A percentile compares a stretch with the other conserved stretches of the same genome.
These are phyloP conservation scores for Powellomyces hirtus DNA, from an alignment of 192 early-diverging fungal genomes.

Conservation along the genomic window DNA sequence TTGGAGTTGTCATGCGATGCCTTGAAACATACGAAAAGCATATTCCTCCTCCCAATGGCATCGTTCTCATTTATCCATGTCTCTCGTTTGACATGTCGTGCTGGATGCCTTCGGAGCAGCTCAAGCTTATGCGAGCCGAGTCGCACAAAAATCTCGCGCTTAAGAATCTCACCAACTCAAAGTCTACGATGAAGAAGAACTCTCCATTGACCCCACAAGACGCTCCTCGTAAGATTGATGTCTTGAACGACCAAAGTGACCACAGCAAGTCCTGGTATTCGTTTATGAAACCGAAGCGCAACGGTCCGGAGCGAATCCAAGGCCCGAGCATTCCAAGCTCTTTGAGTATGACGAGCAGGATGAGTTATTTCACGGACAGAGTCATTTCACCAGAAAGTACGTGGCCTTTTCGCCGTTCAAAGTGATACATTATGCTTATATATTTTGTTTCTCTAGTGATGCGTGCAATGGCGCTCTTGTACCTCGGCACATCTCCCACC, in stretches of 20 bases:
- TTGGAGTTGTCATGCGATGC: slow-evolving; percentile 75
- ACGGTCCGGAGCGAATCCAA: background rate
- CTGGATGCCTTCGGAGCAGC: slow-evolving; percentile 77
- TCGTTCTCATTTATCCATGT: slow-evolving; percentile 88
- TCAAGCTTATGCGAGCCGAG: slow-evolving; percentile 63
- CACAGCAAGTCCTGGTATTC: slow-evolving; percentile 41
- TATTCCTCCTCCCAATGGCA: slow-evolving; percentile 67
- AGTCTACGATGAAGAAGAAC: slow-evolving; percentile 64
- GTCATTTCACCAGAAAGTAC: slow-evolving; percentile 72
- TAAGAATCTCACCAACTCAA: slow-evolving; percentile 49
- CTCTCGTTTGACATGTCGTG: slow-evolving; percentile 88
- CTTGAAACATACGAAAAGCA: slow-evolving; percentile 57
- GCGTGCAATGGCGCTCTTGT: slow-evolving; percentile 74
- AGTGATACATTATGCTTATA: slow-evolving; percentile 32
- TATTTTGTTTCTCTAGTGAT: slow-evolving; percentile 38
- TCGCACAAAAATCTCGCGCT: slow-evolving; percentile 42
- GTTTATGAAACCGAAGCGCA: slow-evolving; percentile 20
- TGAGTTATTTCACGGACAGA: slow-evolving; percentile 80
- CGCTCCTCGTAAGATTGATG: slow-evolving; percentile 49
- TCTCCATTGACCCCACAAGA: slow-evolving; percentile 60
- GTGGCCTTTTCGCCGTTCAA: background rate
- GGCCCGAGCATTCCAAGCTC: slow-evolving; percentile 35
- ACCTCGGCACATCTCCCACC: slow-evolving; percentile 76
- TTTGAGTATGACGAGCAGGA: slow-evolving; percentile 49
- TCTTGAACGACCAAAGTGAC: slow-evolving; percentile 46